Conservation (phyloP, 2,329 filamentous ascomycete species). For the Alternaria brassicicola region DNA sequence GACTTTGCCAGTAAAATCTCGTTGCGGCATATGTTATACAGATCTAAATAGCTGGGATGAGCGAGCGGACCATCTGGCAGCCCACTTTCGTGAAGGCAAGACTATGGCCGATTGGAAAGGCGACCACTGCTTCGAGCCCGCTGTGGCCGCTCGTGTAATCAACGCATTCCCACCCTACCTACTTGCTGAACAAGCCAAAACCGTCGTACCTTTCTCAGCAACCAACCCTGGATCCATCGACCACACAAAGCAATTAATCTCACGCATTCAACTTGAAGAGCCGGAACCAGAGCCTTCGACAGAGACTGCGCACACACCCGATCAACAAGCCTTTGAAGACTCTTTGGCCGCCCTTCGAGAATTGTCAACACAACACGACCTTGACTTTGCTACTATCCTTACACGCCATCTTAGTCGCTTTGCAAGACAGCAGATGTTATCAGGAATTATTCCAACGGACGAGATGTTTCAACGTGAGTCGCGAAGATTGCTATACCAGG, state of each 20-base stretch:
- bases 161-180: conserved; percentile 56
- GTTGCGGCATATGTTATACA: conserved; percentile 58
- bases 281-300: background rate
- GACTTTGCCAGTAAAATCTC: conserved; percentile 56
- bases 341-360: background rate
- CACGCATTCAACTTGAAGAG: conserved; percentile 12
- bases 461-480: conserved; percentile 57
- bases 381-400: conserved; percentile 51
- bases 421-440: conserved; percentile 46
- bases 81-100: conserved; percentile 58
- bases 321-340: background rate
- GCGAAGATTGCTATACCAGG: conserved; percentile 52
- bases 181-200: conserved; percentile 50
- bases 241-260: conserved; percentile 27
- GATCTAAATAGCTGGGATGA: conserved; percentile 54
- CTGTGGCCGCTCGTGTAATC: conserved; percentile 51
- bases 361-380: conserved; percentile 25
- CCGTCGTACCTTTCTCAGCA: conserved; percentile 52
- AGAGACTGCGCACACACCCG: background rate
- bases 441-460: conserved; percentile 52
- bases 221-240: conserved; percentile 35
- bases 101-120: conserved; percentile 60
- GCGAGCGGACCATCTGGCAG: conserved; percentile 56
- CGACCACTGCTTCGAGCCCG: conserved; percentile 55
- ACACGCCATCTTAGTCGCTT: conserved; percentile 51